Evolutionary conservation across 116 monocot genomes (phyloP).

Genomic region (Papilionanthe hybrid): DNA sequence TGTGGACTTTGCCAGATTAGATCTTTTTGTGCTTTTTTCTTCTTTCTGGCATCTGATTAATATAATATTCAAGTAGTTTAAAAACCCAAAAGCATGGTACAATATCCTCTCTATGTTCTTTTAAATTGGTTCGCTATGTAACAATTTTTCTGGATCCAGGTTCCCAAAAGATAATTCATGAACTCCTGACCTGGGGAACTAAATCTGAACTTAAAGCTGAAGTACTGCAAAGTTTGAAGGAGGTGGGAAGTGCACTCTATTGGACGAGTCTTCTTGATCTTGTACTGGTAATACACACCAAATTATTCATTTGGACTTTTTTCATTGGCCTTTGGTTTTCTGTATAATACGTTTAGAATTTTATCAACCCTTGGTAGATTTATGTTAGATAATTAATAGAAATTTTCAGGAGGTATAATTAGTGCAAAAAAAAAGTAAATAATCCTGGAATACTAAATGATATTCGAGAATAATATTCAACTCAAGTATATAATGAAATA

Average conservation of each 20-base stretch:
- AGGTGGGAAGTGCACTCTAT: slow-evolving; percentile 86
- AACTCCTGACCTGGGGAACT: slow-evolving; percentile 74
- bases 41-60: no score
- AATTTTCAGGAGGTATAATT: background rate
- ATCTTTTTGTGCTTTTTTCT: no score
- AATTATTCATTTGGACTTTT: background rate
- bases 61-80: background rate
- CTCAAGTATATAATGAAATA: no score
- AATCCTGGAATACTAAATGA: background rate
- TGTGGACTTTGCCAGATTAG: background rate
- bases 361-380: background rate
- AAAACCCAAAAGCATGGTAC: background rate
- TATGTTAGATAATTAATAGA: background rate
- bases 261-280: slow-evolving; percentile 82
- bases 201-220: slow-evolving; percentile 78
- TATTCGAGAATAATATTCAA: no score
- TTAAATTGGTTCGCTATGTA: background rate
- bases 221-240: slow-evolving; percentile 76
- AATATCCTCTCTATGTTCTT: background rate
- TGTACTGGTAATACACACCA: slow-evolving; percentile 47
- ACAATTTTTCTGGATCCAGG: slow-evolving; percentile 29
- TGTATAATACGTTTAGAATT: background rate
- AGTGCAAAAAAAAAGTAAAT: background rate
- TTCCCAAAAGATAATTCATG: slow-evolving; percentile 75
- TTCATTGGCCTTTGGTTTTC: background rate